Evolutionary conservation across 192 early-diverging fungal genomes (phyloP).

Genomic region (Coemansia sp.): DNA sequence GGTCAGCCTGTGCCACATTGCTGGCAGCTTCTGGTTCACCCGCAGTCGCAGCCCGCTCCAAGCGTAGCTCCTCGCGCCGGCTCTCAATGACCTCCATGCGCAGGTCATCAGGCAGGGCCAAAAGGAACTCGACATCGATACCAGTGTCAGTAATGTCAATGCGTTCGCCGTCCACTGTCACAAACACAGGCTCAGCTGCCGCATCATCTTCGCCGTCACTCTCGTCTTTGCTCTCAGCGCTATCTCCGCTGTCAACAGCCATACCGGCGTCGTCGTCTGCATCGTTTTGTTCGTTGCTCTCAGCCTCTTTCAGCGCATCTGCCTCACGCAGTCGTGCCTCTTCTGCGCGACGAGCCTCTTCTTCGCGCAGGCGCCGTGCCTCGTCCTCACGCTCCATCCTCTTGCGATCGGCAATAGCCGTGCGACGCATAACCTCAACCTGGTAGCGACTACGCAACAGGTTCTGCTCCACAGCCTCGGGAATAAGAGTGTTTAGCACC

Average conservation of each 20-base stretch:
- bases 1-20: conserved; percentile 6
- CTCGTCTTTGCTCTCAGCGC: background rate
- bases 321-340: conserved; percentile 26
- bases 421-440: conserved; percentile 38
- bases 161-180: conserved; percentile 74
- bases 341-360: conserved; percentile 38
- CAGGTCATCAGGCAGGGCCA: conserved; percentile 92
- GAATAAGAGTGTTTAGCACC: conserved; percentile 69
- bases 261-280: background rate
- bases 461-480: conserved; percentile 68
- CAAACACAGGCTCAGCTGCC: conserved; percentile 39
- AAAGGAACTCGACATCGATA: conserved; percentile 90
- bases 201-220: background rate
- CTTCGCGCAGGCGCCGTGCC: conserved; percentile 56
- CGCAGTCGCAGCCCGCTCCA: conserved; percentile 16
- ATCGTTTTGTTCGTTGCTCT: background rate
- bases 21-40: background rate
- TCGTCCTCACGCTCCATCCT: conserved; percentile 52
- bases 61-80: conserved; percentile 61
- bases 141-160: conserved; percentile 92
- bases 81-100: conserved; percentile 88
- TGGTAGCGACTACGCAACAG: conserved; percentile 41
- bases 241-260: conserved; percentile 8
- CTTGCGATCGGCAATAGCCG: conserved; percentile 34
- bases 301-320: background rate